phyloP scores from a whole-genome alignment of 139 green algal species.

The Desmodesmus armatus region DNA sequence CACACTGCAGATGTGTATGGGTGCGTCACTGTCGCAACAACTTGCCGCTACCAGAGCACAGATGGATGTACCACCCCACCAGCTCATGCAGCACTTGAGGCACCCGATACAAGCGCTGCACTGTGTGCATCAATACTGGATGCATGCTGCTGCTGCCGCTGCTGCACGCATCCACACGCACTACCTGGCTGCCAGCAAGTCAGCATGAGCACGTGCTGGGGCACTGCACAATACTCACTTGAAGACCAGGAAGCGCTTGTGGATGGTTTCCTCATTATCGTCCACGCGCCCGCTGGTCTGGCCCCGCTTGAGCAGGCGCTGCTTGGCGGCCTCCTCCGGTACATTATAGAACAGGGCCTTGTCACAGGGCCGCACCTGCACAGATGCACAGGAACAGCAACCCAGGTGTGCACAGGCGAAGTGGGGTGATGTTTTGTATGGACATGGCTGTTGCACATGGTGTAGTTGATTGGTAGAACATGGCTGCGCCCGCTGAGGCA shows the following conservation, averaged over 20 bases:
- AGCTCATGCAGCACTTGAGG: too few relatives aligned
- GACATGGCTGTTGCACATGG: too few relatives aligned
- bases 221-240: slow-evolving; percentile 19
- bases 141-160: not conserved
- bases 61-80: too few relatives aligned
- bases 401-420: too few relatives aligned
- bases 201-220: not conserved
- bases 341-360: slow-evolving; percentile 49
- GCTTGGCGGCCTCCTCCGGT: slow-evolving; percentile 63
- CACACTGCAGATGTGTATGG: too few relatives aligned
- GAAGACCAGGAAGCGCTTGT: slow-evolving; percentile 69
- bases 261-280: slow-evolving; percentile 81
- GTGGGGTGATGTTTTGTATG: too few relatives aligned
- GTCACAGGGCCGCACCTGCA: slow-evolving; percentile 51
- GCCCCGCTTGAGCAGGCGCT: slow-evolving; percentile 67
- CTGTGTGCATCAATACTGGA: too few relatives aligned
- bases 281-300: slow-evolving; percentile 71
- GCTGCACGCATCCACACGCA: not conserved
- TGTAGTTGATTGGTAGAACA: too few relatives aligned
- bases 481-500: too few relatives aligned
- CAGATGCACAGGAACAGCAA: not conserved
- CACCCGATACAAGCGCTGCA: too few relatives aligned
- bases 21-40: too few relatives aligned
- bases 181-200: not conserved
- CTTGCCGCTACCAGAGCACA: too few relatives aligned